A percentile compares a stretch with the other conserved stretches of the same genome.
phyloP scores from a whole-genome alignment of 2,329 filamentous ascomycete species.

The Zymoseptoria pseudotritici region DNA sequence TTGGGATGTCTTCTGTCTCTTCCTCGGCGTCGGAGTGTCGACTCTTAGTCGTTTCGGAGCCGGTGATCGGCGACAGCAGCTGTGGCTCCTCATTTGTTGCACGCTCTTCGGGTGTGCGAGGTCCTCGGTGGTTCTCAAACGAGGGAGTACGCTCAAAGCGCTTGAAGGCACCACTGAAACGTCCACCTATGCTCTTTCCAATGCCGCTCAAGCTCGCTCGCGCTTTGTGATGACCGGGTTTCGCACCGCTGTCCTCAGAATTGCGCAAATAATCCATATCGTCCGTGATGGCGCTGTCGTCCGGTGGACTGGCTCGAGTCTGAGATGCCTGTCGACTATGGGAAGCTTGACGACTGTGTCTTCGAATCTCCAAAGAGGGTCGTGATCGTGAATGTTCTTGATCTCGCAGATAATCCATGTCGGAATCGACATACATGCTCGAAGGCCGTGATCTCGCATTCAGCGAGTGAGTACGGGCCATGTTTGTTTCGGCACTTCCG shows the following conservation, averaged over 20 bases:
- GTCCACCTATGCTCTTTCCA: conserved; percentile 68
- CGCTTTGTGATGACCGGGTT: conserved; percentile 51
- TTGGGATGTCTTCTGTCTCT: conserved; percentile 65
- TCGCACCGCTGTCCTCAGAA: conserved; percentile 60
- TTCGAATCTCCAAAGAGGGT: conserved; percentile 26
- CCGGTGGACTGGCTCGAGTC: conserved; percentile 39
- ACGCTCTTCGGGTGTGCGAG: conserved; percentile 14
- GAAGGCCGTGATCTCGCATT: conserved; percentile 63
- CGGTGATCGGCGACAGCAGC: conserved; percentile 61
- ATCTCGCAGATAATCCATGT: conserved; percentile 74
- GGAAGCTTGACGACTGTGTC: conserved; percentile 25
- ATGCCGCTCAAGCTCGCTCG: conserved; percentile 63
- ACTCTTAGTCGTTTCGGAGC: conserved; percentile 65
- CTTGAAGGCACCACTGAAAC: conserved; percentile 90
- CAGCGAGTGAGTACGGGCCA: conserved; percentile 56
- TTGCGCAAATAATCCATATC: conserved; percentile 77
- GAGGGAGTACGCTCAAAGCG: conserved; percentile 60
- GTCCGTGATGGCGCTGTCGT: conserved; percentile 63
- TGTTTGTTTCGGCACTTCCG: conserved; percentile 50
- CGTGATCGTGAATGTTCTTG: conserved; percentile 46
- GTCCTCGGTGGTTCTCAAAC: conserved; percentile 9
- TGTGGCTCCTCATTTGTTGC: conserved; percentile 22
- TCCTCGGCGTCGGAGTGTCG: conserved; percentile 47
- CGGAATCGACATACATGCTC: conserved; percentile 77
- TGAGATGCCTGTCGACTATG: conserved; percentile 24